Evolutionary conservation across 2,329 filamentous ascomycete species (phyloP).

Genomic region (Penicillium corylophilum): DNA sequence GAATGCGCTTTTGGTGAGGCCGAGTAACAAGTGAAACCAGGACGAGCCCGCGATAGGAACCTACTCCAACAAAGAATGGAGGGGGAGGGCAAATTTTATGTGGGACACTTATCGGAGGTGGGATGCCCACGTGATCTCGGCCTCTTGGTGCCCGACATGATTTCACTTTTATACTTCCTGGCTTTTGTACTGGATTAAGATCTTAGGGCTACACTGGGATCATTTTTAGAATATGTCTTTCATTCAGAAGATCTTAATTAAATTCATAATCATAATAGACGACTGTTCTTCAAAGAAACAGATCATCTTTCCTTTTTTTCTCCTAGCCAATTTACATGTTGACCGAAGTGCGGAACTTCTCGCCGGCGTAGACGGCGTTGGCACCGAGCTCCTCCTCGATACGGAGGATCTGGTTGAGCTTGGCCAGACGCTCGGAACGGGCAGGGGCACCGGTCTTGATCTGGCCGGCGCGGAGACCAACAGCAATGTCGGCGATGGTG

Average conservation of each 20-base stretch:
- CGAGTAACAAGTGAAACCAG: slow-evolving; percentile 9
- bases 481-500: slow-evolving; percentile 96
- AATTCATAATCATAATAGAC: slow-evolving; percentile 29
- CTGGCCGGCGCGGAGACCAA: slow-evolving; percentile 93
- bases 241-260: slow-evolving; percentile 27
- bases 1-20: slow-evolving; percentile 15
- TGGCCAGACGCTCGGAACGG: slow-evolving; percentile 96
- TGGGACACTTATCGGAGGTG: slow-evolving; percentile 26
- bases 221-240: slow-evolving; percentile 11
- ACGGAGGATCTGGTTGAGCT: slow-evolving; percentile 99
- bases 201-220: not conserved
- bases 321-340: slow-evolving; percentile 64
- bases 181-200: not conserved
- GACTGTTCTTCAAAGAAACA: slow-evolving; percentile 7
- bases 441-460: slow-evolving; percentile 98
- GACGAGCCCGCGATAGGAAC: slow-evolving; percentile 18
- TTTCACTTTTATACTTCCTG: not conserved
- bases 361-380: slow-evolving; percentile 86
- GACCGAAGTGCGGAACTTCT: slow-evolving; percentile 87
- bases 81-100: slow-evolving; percentile 30
- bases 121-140: slow-evolving; percentile 23
- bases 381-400: slow-evolving; percentile 98
- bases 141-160: slow-evolving; percentile 20
- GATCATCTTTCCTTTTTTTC: slow-evolving; percentile 17
- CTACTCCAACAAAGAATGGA: slow-evolving; percentile 21